phyloP scores from a whole-genome alignment of 148 eudicot genomes.

The Spergularia marina region DNA sequence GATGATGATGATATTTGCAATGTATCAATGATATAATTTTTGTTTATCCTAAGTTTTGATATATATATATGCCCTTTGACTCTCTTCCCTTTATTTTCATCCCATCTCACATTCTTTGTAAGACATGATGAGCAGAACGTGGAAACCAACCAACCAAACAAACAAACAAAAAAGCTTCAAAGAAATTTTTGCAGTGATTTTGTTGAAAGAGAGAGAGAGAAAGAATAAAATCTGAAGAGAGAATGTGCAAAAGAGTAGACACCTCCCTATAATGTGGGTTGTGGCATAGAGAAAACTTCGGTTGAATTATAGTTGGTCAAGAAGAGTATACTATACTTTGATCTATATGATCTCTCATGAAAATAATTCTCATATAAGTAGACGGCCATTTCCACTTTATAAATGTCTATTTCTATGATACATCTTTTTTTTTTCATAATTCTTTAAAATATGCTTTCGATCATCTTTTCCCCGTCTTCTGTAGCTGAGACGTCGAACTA shows the following conservation, averaged over 20 bases:
- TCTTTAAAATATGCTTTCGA: too few relatives aligned
- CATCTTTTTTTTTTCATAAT: too few relatives aligned
- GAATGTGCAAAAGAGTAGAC: constrained; percentile 23
- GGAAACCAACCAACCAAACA: constrained; percentile 16
- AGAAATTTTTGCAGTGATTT: constrained; percentile 5
- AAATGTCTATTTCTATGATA: too few relatives aligned
- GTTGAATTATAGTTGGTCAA: constrained; percentile 13
- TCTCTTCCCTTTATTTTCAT: constrained; percentile 19
- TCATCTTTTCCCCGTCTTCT: too few relatives aligned
- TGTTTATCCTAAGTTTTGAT: background rate
- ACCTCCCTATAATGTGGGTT: constrained; percentile 19
- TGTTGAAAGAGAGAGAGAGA: constrained; percentile 9
- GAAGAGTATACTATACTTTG: background rate
- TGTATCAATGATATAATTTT: too few relatives aligned
- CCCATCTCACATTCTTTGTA: constrained; percentile 17
- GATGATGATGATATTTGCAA: background rate
- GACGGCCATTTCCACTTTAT: too few relatives aligned
- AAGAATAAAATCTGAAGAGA: constrained; percentile 6
- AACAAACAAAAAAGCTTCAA: background rate
- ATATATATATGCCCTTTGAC: constrained; percentile 9
- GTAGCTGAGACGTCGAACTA: too few relatives aligned
- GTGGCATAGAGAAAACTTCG: constrained; percentile 48
- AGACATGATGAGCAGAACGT: constrained; percentile 36
- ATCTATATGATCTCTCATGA: background rate
- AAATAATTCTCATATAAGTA: background rate